Evolutionary conservation across 805 yeast species (phyloP), one percentile per base, ranked within the genome.

Genomic region (Komagataella kurtzmanii): DNA sequence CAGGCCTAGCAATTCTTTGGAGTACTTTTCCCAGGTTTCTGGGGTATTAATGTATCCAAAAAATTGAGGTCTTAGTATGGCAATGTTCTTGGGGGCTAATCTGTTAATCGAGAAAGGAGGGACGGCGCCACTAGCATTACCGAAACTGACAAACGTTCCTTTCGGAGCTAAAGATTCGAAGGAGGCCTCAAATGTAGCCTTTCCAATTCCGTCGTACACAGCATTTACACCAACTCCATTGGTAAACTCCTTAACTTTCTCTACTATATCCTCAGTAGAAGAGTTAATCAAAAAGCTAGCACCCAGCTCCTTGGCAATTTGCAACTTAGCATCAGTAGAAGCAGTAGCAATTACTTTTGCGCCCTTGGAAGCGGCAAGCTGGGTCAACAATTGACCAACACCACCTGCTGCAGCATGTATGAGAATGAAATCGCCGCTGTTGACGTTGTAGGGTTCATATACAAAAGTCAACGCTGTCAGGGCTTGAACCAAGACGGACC

Each of bases 391-490:
- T 50, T 78, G 74, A 4, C 98, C 98, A 50, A 87, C 91, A 52
- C 97, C 97, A 48, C 97, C 98, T 2, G 97, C 97, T 6, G 96
- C 96, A 3, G 97, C 97, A 70, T 89, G 88, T 23, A 88, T 81
- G 48, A 90, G 72, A 47, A 85, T 76, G 57, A 67, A 75, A 53
- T 91, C 97, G 51, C 80, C 90, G 62, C 76, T 70, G 58, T 86
- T 63, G 45, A 87, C 85, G 1, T 72, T 60, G 61, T 85, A 79
- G 1, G 93, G 77, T 55, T 85, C 88, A 44, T 73, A 68, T 48
- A 80, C 68, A 54, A 90, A 80, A 1, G 91, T 76, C 58, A 85
- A 65, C 1, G 91, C 93, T 6, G 97, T 90, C 55, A 89, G 69
- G 1, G 88, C 93, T 65, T 86, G 91, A 36, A 86, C 57, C 47